A percentile compares a stretch with the other conserved stretches of the same genome.
These are phyloP conservation scores for Rhizopus delemar DNA, from an alignment of 371 early-diverging fungal genomes.

Conservation along the genomic window DNA sequence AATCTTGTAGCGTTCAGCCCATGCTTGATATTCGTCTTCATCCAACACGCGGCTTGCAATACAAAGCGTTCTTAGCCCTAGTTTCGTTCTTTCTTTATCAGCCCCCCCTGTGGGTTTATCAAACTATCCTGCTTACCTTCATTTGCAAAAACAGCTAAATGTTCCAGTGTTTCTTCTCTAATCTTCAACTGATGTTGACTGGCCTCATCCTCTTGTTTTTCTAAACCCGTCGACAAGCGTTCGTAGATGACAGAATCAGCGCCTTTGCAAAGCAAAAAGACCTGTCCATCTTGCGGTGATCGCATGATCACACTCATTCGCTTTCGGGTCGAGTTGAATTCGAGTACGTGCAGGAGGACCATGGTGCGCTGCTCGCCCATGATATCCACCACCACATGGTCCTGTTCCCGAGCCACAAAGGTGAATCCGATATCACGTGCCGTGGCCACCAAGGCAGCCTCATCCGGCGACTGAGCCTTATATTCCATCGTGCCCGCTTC, in stretches of 20 bases:
- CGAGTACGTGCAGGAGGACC: slow-evolving; percentile 75
- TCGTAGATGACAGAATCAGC: slow-evolving; percentile 92
- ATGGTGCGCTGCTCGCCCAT: slow-evolving; percentile 69
- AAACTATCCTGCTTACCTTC: slow-evolving; percentile 59
- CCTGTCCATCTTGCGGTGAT: slow-evolving; percentile 66
- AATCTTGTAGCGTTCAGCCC: slow-evolving; percentile 74
- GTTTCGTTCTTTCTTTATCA: too few relatives aligned
- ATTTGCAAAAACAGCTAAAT: slow-evolving; percentile 75
- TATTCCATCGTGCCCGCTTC: slow-evolving; percentile 64
- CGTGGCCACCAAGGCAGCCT: slow-evolving; percentile 89
- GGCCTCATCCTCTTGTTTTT: slow-evolving; percentile 39
- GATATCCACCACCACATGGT: slow-evolving; percentile 69
- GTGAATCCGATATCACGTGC: slow-evolving; percentile 89
- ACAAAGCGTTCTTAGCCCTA: slow-evolving; percentile 88
- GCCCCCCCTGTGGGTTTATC: too few relatives aligned
- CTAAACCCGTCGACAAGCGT: slow-evolving; percentile 53
- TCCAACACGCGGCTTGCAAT: slow-evolving; percentile 80
- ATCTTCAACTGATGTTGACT: slow-evolving; percentile 47
- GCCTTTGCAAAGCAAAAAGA: slow-evolving; percentile 92
- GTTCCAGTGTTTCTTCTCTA: slow-evolving; percentile 40
- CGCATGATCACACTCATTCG: slow-evolving; percentile 83
- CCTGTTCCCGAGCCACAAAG: slow-evolving; percentile 73
- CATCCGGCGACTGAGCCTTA: slow-evolving; percentile 94
- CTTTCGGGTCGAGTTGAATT: slow-evolving; percentile 87
- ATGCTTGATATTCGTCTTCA: slow-evolving; percentile 75